These are phyloP conservation scores for Cavenderia fasciculata DNA, from an alignment of 78 protist genomes.

Conservation along the genomic window DNA sequence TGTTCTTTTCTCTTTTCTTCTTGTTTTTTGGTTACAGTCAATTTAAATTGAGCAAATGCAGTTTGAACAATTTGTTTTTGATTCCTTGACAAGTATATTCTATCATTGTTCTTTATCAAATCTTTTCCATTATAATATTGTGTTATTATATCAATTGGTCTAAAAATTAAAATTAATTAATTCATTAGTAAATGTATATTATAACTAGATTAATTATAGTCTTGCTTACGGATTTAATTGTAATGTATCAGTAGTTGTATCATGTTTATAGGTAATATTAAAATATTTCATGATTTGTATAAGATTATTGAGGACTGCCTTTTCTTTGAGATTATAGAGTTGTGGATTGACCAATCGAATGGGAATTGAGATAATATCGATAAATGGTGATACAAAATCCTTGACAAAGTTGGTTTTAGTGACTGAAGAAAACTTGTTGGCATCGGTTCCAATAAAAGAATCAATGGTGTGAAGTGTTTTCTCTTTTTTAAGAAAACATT, in stretches of 20 bases:
- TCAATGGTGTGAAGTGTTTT: neutral
- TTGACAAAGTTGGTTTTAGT: neutral
- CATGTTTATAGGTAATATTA: constrained; percentile 15
- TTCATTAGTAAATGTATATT: neutral
- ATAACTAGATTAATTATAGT: neutral
- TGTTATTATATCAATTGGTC: neutral
- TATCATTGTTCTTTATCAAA: neutral
- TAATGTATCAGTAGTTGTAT: neutral
- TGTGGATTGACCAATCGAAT: constrained; percentile 38
- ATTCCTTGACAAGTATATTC: constrained; percentile 5
- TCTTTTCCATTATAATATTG: neutral
- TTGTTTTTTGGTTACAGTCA: no score
- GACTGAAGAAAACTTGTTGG: neutral
- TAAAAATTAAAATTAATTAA: neutral
- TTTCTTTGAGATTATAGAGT: constrained; percentile 35
- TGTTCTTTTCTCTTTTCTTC: no score
- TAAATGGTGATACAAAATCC: constrained; percentile 48
- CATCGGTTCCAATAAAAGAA: constrained; percentile 13
- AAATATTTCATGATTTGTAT: constrained; percentile 29
- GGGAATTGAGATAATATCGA: constrained; percentile 34
- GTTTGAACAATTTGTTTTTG: constrained; percentile 51
- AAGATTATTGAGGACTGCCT: constrained; percentile 8
- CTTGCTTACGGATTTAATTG: constrained; percentile 29
- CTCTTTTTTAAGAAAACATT: constrained; percentile 8
- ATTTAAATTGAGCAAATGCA: constrained; percentile 14